phyloP scores from a whole-genome alignment of 306 rosid species.

The Hylodesmum podocarpum region DNA sequence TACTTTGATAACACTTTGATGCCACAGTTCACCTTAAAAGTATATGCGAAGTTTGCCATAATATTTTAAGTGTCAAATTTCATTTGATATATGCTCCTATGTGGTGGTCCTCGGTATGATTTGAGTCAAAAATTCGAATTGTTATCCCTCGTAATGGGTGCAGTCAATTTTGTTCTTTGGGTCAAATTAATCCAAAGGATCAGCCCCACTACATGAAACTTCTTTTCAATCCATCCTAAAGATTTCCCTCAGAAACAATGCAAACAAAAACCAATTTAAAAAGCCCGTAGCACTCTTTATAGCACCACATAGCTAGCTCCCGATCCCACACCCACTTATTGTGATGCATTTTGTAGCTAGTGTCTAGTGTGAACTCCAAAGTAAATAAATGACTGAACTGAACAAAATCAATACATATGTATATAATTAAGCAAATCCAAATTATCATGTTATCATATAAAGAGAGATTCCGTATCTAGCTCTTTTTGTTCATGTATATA shows the following conservation, averaged over 20 bases:
- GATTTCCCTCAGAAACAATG: background rate
- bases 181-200: slow-evolving; percentile 6
- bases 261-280: background rate
- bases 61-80: background rate
- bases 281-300: background rate
- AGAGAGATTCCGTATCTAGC: background rate
- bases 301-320: slow-evolving; percentile 4
- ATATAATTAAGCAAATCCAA: too few relatives aligned
- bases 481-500: background rate
- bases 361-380: background rate
- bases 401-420: too few relatives aligned
- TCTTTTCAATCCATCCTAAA: slow-evolving; percentile 6
- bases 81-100: background rate
- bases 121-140: slow-evolving; percentile 43
- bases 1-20: background rate
- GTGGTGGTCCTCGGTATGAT: slow-evolving; percentile 48
- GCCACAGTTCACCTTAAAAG: background rate
- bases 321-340: slow-evolving; percentile 16
- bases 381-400: background rate
- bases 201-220: slow-evolving; percentile 32
- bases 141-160: slow-evolving; percentile 50
- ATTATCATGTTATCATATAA: background rate
- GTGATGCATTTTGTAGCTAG: background rate
- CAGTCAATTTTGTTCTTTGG: slow-evolving; percentile 50
- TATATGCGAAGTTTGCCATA: background rate